Conservation (phyloP, 2,329 filamentous ascomycete species). For the Neofusicoccum sp. region DNA sequence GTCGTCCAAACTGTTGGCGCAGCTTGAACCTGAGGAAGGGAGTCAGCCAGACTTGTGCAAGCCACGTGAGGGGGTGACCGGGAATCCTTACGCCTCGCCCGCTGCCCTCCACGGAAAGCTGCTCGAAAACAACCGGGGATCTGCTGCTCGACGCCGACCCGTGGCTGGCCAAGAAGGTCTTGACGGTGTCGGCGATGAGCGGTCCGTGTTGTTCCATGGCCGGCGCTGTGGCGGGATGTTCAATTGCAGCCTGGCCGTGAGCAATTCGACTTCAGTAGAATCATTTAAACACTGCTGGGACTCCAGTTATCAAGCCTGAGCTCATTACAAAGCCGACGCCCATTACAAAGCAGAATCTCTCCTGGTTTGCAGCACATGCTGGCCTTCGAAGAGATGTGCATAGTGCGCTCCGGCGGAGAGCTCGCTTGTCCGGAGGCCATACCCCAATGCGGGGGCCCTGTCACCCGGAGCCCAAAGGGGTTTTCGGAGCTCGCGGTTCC, state of each 20-base stretch:
- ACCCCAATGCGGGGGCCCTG: too few species aligned
- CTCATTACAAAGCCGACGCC: too few species aligned
- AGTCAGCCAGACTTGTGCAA: background rate
- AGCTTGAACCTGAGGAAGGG: background rate
- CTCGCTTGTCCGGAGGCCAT: too few species aligned
- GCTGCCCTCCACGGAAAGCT: background rate
- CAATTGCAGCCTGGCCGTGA: background rate
- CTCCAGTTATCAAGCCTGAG: too few species aligned
- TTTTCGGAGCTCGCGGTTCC: too few species aligned
- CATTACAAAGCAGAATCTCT: too few species aligned
- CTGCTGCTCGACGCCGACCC: background rate
- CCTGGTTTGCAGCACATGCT: too few species aligned
- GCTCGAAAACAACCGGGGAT: background rate
- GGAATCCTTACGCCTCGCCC: background rate
- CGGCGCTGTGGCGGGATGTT: background rate
- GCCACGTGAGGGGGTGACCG: background rate
- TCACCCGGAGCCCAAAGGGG: too few species aligned
- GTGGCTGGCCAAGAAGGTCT: background rate
- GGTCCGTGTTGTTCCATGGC: background rate
- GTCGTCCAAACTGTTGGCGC: background rate
- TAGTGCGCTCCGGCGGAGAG: too few species aligned
- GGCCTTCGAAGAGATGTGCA: too few species aligned
- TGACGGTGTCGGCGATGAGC: background rate
- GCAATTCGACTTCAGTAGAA: background rate
- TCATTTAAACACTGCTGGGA: background rate